Evolutionary conservation across 2,329 filamentous ascomycete species (phyloP), one percentile per base, ranked within the genome.

Genomic region (Aspergillus sclerotialis): DNA sequence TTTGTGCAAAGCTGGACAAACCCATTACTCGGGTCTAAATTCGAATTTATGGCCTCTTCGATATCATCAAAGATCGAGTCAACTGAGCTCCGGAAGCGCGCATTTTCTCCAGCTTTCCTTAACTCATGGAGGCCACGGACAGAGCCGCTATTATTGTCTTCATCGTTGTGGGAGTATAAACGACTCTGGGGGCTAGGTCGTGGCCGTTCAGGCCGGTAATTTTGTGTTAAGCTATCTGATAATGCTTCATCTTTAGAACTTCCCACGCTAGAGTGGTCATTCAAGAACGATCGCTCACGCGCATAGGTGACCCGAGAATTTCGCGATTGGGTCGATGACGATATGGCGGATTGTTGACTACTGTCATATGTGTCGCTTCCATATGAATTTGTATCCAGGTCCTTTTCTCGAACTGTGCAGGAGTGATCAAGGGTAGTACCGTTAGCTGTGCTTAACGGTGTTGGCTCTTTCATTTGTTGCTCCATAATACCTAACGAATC

Each of bases 121-220:
- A 82, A 63, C 50, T 81, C 78, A 43, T 81, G 76, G 16, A 80
- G 75, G 36, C 72, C 76, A 38, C 73, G 68, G 30, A 78, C 65
- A 16, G 60, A 52, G 13, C 60, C 59, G 48, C 62, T 48, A 36
- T 58, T 47, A 24, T 67, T 62, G 18, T 63, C 63, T 10, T 69
- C 67, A 10, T 73, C 72, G 7, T 70, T 65, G 4, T 69, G 64
- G 11, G 56, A 41, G 30, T 58, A 48, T 25, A 55, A 50, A 14
- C 41, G 45, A 28, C 42, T 38, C 26, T 32, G 36, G 17, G 36
- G 6, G 30, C 31, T 30, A 27, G 32, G 28, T 28, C 37, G 32
- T 21, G 30, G 28, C 19, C 38, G 35, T n/a, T 29, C 27, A 7
- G 27, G 32, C 12, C 24, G 26, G 27, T 40, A 31, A 16, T 34